Base-by-base conservation (phyloP, 371 early-diverging fungal species). In the Mucor piriformis region DNA sequence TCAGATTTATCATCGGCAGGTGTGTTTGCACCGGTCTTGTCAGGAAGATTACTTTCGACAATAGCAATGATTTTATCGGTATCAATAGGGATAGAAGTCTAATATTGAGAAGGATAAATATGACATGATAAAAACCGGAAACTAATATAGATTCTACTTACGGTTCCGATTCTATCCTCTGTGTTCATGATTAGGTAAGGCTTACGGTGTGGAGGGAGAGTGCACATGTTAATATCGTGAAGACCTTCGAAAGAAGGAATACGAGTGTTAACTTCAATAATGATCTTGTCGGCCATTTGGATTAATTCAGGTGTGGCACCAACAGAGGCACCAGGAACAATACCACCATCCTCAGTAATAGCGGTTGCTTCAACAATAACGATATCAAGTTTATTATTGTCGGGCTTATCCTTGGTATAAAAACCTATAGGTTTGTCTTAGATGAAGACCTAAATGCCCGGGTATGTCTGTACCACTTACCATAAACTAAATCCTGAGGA, bases 331-430 rank as follows among this genome's bases (percentile, higher is more conserved):
- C 82, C 82, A 51, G 79, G 79, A 49, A 82, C 77, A 52, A 82
- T 77, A 62, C 73, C 65, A 33, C 82, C 82, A 50, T 77, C 76
- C 68, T 82, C 82, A 46, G 76, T 76, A 23, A 82, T 75, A 16
- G 82, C 82, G n/a, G 82, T 82, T 6, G 79, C 82, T 61, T 82
- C 82, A 18, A 82, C 74, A 64, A 82, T 61, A 13, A 76, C 82
- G 18, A 82, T 64, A 49, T 82, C 82, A 15, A 82, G 63, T 27
- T 80, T 80, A 34, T 72, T 64, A 23, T 69, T 66, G 21, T 59
- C 64, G 16, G 71, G 66, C 56, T 73, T 76, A 51, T 81, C 77
- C 61, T 77, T 77, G 54, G 77, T 77, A 47, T 77, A 77, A 46
- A 55, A 81, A 12, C 77, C 73, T 74, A 50, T 24, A 51, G 27